Evolutionary conservation across 2,329 filamentous ascomycete species (phyloP).

Genomic region (Corniculantispora saksenae): DNA sequence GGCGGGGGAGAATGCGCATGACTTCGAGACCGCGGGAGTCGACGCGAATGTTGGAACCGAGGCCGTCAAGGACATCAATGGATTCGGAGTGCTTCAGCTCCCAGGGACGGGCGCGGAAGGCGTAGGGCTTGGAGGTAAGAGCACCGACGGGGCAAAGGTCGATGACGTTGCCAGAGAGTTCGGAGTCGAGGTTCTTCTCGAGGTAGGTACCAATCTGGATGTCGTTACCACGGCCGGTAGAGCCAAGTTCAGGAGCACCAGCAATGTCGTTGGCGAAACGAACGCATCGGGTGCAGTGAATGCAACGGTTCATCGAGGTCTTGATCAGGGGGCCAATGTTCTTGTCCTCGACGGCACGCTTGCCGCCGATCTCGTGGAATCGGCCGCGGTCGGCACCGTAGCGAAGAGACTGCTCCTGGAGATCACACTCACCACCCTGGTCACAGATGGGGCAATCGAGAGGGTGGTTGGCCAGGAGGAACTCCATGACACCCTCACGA

Average conservation of each 20-base stretch:
- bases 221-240: constrained; percentile 92
- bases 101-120: constrained; percentile 95
- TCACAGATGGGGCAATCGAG: constrained; percentile 97
- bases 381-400: constrained; percentile 94
- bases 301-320: constrained; percentile 99
- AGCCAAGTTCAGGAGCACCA: constrained; percentile 92
- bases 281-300: constrained; percentile 97
- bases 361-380: constrained; percentile 94
- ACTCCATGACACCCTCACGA: constrained; percentile 98
- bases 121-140: constrained; percentile 94
- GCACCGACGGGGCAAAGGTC: constrained; percentile 97
- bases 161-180: constrained; percentile 96
- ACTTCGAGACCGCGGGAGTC: constrained; percentile 93
- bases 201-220: constrained; percentile 98
- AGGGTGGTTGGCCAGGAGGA: constrained; percentile 92
- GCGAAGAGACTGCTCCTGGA: constrained; percentile 99
- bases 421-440: constrained; percentile 97
- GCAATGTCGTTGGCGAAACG: constrained; percentile 98
- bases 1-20: constrained; percentile 87
- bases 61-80: constrained; percentile 87
- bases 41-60: constrained; percentile 92
- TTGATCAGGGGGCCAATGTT: constrained; percentile 98
- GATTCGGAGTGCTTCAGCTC: constrained; percentile 96
- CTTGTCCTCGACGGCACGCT: constrained; percentile 98
- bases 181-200: constrained; percentile 88